Evolutionary conservation across 2,329 filamentous ascomycete genomes (phyloP).

Genomic region (Simplicillium sp.): DNA sequence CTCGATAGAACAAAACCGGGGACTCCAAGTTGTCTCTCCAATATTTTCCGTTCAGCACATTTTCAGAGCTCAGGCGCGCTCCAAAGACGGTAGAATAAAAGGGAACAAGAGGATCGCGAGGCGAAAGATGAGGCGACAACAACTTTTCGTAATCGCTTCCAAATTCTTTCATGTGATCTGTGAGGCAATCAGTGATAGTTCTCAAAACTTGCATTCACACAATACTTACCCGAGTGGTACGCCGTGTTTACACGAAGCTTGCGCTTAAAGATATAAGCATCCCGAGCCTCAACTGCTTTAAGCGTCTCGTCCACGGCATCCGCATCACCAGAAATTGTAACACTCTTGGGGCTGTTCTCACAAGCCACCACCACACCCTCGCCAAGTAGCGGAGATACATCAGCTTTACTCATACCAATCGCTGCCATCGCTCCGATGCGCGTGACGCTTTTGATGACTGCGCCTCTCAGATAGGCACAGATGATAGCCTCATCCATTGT

Average conservation of each 20-base stretch:
- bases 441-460: neutral
- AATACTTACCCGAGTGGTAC: conserved; percentile 33
- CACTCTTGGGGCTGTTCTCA: conserved; percentile 36
- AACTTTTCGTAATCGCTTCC: conserved; percentile 1
- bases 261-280: conserved; percentile 26
- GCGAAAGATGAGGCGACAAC: neutral
- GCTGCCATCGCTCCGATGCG: conserved; percentile 5
- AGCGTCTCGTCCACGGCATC: conserved; percentile 27
- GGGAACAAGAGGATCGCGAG: neutral
- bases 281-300: conserved; percentile 20
- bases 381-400: neutral
- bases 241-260: conserved; percentile 32
- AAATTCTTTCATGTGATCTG: conserved; percentile 6
- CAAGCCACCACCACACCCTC: conserved; percentile 4
- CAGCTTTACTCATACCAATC: conserved; percentile 3
- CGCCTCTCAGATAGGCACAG: conserved; percentile 19
- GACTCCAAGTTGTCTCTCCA: conserved; percentile 9
- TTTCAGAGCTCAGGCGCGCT: neutral
- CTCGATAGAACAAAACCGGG: conserved; percentile 8
- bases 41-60: conserved; percentile 3
- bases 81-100: conserved; percentile 6
- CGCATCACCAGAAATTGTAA: conserved; percentile 23
- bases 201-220: conserved; percentile 31
- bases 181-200: conserved; percentile 12
- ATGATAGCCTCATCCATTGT: conserved; percentile 15